phyloP scores from a whole-genome alignment of 1,284 basidiomycete species.

The Puccinia coronata region DNA sequence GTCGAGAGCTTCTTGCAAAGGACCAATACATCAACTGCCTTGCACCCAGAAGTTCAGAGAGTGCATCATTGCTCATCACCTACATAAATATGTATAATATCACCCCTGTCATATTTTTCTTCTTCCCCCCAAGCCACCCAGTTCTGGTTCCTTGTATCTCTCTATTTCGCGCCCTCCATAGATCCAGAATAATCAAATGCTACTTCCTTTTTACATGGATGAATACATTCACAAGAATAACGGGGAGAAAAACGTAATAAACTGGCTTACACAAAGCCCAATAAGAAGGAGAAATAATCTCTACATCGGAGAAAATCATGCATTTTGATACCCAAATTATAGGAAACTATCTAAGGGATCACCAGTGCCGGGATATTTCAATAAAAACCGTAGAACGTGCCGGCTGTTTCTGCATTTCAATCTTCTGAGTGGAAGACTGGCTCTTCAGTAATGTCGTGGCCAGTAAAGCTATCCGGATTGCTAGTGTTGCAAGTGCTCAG shows the following conservation, averaged over 20 bases:
- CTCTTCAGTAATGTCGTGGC: conserved; percentile 2
- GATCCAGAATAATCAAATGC: too few relatives aligned
- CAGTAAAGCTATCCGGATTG: neutral
- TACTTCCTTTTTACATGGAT: too few relatives aligned
- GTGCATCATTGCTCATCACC: too few relatives aligned
- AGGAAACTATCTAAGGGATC: neutral
- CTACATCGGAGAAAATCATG: too few relatives aligned
- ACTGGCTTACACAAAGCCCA: too few relatives aligned
- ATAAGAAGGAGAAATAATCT: neutral
- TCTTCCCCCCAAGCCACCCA: neutral
- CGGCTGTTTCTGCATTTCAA: neutral
- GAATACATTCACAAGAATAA: too few relatives aligned
- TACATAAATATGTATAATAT: too few relatives aligned
- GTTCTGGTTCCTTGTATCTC: too few relatives aligned
- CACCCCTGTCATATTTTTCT: neutral
- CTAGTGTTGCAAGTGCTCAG: neutral
- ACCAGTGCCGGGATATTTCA: neutral
- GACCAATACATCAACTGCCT: too few relatives aligned
- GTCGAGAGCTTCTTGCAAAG: too few relatives aligned
- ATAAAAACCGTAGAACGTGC: conserved; percentile 22
- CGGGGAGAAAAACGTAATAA: too few relatives aligned
- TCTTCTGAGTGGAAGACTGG: neutral
- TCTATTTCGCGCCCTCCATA: too few relatives aligned
- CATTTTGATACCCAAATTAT: neutral
- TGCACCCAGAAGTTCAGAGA: neutral